Evolutionary conservation across 805 yeast genomes (phyloP).

Genomic region (Ogataea wickerhamii): DNA sequence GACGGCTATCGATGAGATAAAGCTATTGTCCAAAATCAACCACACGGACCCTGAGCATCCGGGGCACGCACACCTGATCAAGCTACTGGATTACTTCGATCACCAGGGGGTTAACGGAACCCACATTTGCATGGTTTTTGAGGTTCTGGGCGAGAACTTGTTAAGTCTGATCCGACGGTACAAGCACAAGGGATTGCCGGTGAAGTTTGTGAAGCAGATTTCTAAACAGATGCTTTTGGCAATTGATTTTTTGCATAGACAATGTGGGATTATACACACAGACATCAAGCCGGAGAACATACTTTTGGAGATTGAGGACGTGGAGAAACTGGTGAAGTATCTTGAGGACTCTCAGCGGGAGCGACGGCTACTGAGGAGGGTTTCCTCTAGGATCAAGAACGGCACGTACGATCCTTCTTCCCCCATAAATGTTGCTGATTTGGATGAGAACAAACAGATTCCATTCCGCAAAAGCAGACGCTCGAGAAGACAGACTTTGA

Average conservation of each 20-base stretch:
- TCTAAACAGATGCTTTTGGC: constrained; percentile 54
- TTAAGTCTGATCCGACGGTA: constrained; percentile 78
- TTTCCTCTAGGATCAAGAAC: constrained; percentile 22
- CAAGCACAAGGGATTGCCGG: constrained; percentile 47
- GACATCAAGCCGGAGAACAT: constrained; percentile 77
- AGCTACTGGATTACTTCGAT: constrained; percentile 75
- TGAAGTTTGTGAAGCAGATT: constrained; percentile 53
- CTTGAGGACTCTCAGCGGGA: constrained; percentile 40
- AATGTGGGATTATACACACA: constrained; percentile 68
- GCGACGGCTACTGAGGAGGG: constrained; percentile 29
- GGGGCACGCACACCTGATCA: constrained; percentile 79
- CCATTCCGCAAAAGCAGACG: constrained; percentile 33
- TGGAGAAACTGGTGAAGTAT: constrained; percentile 45
- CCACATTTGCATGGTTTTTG: constrained; percentile 96
- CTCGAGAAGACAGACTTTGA: constrained; percentile 67
- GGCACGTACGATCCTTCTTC: constrained; percentile 15
- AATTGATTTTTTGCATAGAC: constrained; percentile 54
- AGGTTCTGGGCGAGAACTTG: constrained; percentile 91
- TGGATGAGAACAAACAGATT: constrained; percentile 17
- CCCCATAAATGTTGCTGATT: constrained; percentile 8
- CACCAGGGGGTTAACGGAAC: constrained; percentile 89
- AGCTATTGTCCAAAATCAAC: constrained; percentile 63
- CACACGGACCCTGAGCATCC: constrained; percentile 65
- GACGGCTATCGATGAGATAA: constrained; percentile 92
- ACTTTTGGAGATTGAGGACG: constrained; percentile 49